Base-by-base conservation (phyloP, 148 eudicot genomes). In the Rhododendron simsii region DNA sequence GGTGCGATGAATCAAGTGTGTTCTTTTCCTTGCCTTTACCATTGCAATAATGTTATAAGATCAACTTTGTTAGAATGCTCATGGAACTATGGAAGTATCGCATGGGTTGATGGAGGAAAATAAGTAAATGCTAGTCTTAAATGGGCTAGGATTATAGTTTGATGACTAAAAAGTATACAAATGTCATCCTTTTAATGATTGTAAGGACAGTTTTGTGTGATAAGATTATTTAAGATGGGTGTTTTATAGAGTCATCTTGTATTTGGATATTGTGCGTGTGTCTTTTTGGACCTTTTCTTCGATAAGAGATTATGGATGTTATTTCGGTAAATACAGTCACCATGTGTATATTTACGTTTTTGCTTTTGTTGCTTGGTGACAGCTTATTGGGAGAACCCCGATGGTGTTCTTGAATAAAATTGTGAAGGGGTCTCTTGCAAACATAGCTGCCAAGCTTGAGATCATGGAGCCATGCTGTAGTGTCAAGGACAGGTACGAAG, bases 391-490 rank as follows among this genome's bases (percentile, higher is more conserved):
- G 77, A 97, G 93, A 81, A 97, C 99, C 83, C 99, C 99, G 28
- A 93, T 97, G 98, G 99, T 97, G 83, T 97, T 93, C 91, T 93
- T 97, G 88, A 97, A 97, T 91, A 93, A 86, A 33, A 91, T 95
- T 81, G 94, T 85, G 28, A 87, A 93, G 82, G 98, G 95, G 30
- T 95, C 95, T 88, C 93, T 91, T 86, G 98, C 98, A 78, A 94
- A 89, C 87, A 93, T 97, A 80, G 98, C 98, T 85, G 99, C 99
- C 83, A 97, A 97, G 91, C 98, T 97, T 78, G 99, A 97, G 93
- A 95, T 93, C 89, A 95, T 95, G 99, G 99, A 97, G 90, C 98
- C 99, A 69, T 97, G 99, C 84, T 94, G 95, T 90, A 97, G 98
- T 88, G 98, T 95, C 85, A 97, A 97, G 90, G 99, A 97, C 89